Conservation (phyloP, 2,329 filamentous ascomycete genomes). For the Fusarium poae region DNA sequence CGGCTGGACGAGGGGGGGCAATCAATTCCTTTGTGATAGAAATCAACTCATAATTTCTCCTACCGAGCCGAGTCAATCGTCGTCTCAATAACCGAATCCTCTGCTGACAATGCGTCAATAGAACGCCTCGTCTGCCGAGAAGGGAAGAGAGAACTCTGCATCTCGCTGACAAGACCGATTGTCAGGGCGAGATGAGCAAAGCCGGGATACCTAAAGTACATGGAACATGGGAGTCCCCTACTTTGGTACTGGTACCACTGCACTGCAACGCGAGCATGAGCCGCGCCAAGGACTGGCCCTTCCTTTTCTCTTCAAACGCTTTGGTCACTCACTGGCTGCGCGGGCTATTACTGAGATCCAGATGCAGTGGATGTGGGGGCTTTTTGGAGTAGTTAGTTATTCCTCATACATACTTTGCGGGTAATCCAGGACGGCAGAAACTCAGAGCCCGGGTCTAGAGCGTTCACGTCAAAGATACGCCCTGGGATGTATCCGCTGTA, state of each 20-base stretch:
- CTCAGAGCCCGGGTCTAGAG: constrained; percentile 8
- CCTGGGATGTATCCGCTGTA: constrained; percentile 23
- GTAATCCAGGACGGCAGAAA: constrained; percentile 11
- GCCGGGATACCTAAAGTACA: constrained; percentile 10
- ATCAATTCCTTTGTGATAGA: constrained; percentile 11
- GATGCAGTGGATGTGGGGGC: constrained; percentile 43
- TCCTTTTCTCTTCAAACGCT: constrained; percentile 20
- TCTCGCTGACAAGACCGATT: constrained; percentile 36
- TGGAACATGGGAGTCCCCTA: constrained; percentile 18
- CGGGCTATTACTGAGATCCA: constrained; percentile 33
- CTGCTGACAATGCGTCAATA: constrained; percentile 41
- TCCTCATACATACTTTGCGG: constrained; percentile 8
- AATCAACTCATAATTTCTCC: constrained; percentile 17
- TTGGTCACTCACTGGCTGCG: constrained; percentile 19
- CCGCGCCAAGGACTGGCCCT: constrained; percentile 39
- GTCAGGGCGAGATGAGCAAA: constrained; percentile 40
- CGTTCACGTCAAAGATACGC: constrained; percentile 15
- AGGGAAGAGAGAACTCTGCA: constrained; percentile 27
- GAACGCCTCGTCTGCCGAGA: constrained; percentile 17
- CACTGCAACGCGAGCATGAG: constrained; percentile 21
- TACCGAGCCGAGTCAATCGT: constrained; percentile 17
- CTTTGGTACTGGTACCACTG: constrained; percentile 1
- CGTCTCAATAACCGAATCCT: background rate
- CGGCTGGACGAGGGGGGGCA: constrained; percentile 9
- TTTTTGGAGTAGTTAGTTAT: constrained; percentile 18